phyloP scores from a whole-genome alignment of 495 filamentous ascomycete species.

The Aspergillus hancockii region DNA sequence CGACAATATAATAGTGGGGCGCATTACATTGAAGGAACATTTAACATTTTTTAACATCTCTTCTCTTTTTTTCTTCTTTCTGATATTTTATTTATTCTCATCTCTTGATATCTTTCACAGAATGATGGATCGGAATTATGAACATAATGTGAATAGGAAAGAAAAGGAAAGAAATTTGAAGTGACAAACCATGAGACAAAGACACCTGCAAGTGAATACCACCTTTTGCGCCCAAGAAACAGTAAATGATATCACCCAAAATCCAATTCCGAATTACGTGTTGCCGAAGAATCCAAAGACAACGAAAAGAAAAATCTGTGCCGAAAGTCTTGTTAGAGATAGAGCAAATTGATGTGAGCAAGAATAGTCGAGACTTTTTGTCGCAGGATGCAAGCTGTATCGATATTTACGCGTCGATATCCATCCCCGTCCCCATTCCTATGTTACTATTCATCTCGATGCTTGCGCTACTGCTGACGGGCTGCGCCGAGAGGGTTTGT shows the following conservation, averaged over 20 bases:
- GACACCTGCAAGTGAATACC: not conserved
- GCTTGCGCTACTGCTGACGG: constrained; percentile 20
- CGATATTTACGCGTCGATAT: constrained; percentile 31
- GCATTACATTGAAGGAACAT: not conserved
- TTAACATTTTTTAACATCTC: too few relatives aligned
- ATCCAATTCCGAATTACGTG: constrained; percentile 8
- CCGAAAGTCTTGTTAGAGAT: not conserved
- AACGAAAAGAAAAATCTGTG: constrained; percentile 1
- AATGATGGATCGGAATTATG: constrained; percentile 2
- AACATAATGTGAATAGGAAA: constrained; percentile 10
- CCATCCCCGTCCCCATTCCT: constrained; percentile 38
- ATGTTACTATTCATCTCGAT: constrained; percentile 28
- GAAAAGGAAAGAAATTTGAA: constrained; percentile 13
- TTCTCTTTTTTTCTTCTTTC: not conserved
- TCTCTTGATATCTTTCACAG: constrained; percentile 6
- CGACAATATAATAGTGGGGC: too few relatives aligned
- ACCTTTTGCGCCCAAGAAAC: constrained; percentile 8
- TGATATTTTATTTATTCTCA: not conserved
- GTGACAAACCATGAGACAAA: constrained; percentile 8
- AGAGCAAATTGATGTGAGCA: not conserved
- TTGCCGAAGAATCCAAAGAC: not conserved
- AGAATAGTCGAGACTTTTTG: not conserved
- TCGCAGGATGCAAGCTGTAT: not conserved
- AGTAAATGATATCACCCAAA: constrained; percentile 11
- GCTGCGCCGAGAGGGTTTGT: constrained; percentile 35